Evolutionary conservation across 768 basidiomycete species (phyloP).

Genomic region (Lactarius pseudohatsudake): DNA sequence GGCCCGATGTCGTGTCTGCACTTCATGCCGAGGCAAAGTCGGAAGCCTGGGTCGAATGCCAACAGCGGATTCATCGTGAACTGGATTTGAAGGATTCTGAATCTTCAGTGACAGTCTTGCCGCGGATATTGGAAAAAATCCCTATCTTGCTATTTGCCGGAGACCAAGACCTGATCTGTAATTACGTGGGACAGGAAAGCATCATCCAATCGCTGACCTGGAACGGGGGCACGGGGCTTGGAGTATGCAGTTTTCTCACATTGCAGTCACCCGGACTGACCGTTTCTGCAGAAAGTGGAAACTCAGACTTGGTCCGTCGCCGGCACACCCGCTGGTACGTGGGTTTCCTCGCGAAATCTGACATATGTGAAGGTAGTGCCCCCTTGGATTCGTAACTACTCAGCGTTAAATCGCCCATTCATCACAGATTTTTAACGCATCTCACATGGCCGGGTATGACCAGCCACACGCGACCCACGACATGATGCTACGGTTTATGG

Average conservation of each 20-base stretch:
- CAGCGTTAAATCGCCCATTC: not conserved
- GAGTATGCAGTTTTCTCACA: slow-evolving; percentile 50
- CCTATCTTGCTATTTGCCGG: slow-evolving; percentile 91
- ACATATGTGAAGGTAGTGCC: slow-evolving; percentile 82
- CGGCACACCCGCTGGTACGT: slow-evolving; percentile 78
- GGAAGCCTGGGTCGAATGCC: slow-evolving; percentile 88
- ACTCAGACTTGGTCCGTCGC: slow-evolving; percentile 77
- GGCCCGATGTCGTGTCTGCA: slow-evolving; percentile 74
- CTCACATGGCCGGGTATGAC: slow-evolving; percentile 95
- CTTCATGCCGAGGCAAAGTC: slow-evolving; percentile 79
- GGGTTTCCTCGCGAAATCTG: slow-evolving; percentile 86
- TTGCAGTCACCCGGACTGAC: not conserved
- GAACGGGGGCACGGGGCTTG: slow-evolving; percentile 82
- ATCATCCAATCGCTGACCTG: slow-evolving; percentile 83
- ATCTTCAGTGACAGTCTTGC: slow-evolving; percentile 75
- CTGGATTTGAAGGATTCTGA: slow-evolving; percentile 57
- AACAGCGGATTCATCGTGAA: slow-evolving; percentile 58
- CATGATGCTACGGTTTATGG: slow-evolving; percentile 99
- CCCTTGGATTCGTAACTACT: not conserved
- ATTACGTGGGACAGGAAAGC: slow-evolving; percentile 86
- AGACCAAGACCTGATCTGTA: slow-evolving; percentile 96
- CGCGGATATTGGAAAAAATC: slow-evolving; percentile 73
- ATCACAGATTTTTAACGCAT: slow-evolving; percentile 82
- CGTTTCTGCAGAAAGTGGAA: slow-evolving; percentile 52
- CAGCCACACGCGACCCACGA: slow-evolving; percentile 87